A percentile compares a stretch with the other conserved stretches of the same genome.
Evolutionary conservation across 371 early-diverging fungal genomes (phyloP).

Genomic region (Rhizopus microsporus): DNA sequence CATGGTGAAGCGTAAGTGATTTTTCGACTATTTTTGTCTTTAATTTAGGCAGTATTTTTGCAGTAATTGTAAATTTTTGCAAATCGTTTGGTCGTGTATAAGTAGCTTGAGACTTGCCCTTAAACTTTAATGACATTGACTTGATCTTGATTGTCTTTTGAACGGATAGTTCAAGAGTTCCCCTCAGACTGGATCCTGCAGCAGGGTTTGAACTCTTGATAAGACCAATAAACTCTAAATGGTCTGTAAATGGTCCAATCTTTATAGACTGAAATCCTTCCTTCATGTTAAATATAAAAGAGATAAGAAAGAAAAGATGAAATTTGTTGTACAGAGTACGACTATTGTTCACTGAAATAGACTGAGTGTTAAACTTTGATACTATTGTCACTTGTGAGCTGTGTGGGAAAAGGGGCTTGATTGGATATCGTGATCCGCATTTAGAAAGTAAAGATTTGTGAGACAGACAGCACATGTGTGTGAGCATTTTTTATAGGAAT

Average conservation of each 20-base stretch:
- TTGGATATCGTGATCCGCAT: neutral
- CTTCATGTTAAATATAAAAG: conserved; percentile 17
- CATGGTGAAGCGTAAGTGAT: neutral
- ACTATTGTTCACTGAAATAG: neutral
- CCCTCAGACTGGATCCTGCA: conserved; percentile 29
- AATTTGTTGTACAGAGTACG: conserved; percentile 1
- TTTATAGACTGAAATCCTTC: conserved; percentile 29
- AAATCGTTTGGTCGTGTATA: conserved; percentile 9
- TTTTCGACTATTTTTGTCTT: conserved; percentile 13
- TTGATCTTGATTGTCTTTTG: conserved; percentile 33
- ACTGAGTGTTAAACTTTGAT: neutral
- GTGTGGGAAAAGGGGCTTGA: neutral
- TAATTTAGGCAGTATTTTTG: conserved; percentile 19
- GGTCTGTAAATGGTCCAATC: conserved; percentile 29
- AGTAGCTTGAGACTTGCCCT: conserved; percentile 18
- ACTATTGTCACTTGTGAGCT: too few relatives aligned
- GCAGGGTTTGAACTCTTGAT: conserved; percentile 14
- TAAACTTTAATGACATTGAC: conserved; percentile 32
- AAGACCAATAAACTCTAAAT: conserved; percentile 34
- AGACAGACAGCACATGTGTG: conserved; percentile 1
- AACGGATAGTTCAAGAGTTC: conserved; percentile 23
- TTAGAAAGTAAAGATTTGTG: neutral
- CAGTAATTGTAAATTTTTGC: conserved; percentile 9
- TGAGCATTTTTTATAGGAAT: neutral
- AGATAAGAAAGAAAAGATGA: conserved; percentile 1